Evolutionary conservation across 2,329 filamentous ascomycete genomes (phyloP), one percentile per base, ranked within the genome.

Genomic region (Aureobasidium sp.): DNA sequence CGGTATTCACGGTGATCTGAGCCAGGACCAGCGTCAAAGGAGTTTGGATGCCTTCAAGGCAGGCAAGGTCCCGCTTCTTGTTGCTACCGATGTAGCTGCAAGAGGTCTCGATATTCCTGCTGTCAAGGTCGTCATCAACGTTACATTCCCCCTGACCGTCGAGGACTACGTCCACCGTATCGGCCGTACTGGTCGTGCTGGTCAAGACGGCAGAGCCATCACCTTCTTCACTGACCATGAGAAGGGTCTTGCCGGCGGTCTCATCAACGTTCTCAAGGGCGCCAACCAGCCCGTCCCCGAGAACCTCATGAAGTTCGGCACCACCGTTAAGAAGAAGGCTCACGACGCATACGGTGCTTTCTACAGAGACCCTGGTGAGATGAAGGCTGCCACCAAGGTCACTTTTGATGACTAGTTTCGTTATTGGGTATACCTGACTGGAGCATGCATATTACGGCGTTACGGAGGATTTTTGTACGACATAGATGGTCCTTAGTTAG

Each of bases 301-400:
- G 47, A 89, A 90, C 29, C 79, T 99, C 41, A 81, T 97, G 74
- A 97, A 96, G 77, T 99, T 97, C 68, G 94, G 94, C 69, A 96
- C 91, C 27, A 97, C 93, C 1, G 94, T 99, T 57, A 99, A 97
- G 85, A 97, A 96, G 85, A 97, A 97, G 91, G 84, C 86, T 53
- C 94, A 99, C 77, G 89, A 91, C 70, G 89, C 90, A 51, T 99
- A 97, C 72, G 94, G 94, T 61, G 91, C 91, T 36, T 97, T 97
- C 74, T 96, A 89, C 81, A 96, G 94, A 77, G 91, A 97, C 68
- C 86, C 90, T 9, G 58, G 62, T 13, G 87, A 87, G 74, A 90
- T 83, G 73, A 88, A 93, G 77, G 87, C 89, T 75, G 87, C 90
- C 32, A 94, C 88, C 62, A 97, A 96, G 81, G 96, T 97, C 72